Percentiles rank a stretch among this genome's conserved stretches.
Conservation (phyloP, 2,329 filamentous ascomycete species). For the Neonectria hederae region DNA sequence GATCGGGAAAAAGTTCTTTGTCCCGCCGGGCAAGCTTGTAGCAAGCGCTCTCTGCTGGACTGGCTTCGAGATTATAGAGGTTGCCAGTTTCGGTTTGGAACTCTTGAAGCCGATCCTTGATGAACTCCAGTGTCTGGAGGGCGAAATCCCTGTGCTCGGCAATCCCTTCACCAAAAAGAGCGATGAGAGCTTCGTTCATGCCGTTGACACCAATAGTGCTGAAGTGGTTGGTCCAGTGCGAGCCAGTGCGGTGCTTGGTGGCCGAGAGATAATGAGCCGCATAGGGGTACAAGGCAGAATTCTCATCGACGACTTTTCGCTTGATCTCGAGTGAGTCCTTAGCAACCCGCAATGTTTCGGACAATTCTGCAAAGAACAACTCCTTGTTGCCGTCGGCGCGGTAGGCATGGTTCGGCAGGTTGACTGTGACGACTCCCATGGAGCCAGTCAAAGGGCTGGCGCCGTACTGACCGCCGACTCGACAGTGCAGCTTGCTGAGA, state of each 20-base stretch:
- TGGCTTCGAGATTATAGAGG: constrained; percentile 36
- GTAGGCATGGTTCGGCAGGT: constrained; percentile 35
- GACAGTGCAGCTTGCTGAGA: constrained; percentile 37
- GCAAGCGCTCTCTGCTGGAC: constrained; percentile 38
- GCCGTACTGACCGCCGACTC: constrained; percentile 36
- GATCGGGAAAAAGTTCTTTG: constrained; percentile 28
- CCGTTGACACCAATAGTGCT: constrained; percentile 39
- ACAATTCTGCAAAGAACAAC: constrained; percentile 25
- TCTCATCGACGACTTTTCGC: constrained; percentile 29
- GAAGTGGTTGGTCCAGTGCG: constrained; percentile 39
- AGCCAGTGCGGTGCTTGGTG: constrained; percentile 36
- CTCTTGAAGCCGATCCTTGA: constrained; percentile 32
- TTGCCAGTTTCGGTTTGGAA: constrained; percentile 36
- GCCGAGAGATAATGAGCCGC: constrained; percentile 32
- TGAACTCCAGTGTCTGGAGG: constrained; percentile 27
- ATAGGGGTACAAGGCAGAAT: constrained; percentile 32
- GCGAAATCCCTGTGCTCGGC: constrained; percentile 21
- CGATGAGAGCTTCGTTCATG: constrained; percentile 32
- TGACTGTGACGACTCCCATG: constrained; percentile 35
- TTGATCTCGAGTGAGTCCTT: constrained; percentile 39
- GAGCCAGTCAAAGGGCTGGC: constrained; percentile 37
- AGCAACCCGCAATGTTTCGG: constrained; percentile 24
- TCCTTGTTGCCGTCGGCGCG: constrained; percentile 23
- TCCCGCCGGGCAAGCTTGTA: constrained; percentile 36
- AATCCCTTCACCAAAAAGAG: constrained; percentile 22